These are phyloP conservation scores for Volvariella volvacea DNA, from an alignment of 1,284 basidiomycete species.

Conservation along the genomic window DNA sequence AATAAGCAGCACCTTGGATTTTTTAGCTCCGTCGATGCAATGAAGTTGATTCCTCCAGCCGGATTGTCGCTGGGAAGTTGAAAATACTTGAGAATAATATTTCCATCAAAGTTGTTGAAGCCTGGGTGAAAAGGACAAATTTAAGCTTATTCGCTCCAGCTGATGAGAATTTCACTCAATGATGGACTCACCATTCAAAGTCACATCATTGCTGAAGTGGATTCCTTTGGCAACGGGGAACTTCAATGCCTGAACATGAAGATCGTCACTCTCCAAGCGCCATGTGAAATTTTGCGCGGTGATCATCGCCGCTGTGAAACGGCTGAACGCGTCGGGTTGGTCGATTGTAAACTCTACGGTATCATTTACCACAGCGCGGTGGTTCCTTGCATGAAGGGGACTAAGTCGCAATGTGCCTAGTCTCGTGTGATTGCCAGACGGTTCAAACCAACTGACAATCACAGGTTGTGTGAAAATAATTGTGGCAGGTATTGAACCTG, in stretches of 20 bases:
- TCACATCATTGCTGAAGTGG: constrained; percentile 52
- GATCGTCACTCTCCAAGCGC: constrained; percentile 50
- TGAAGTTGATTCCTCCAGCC: constrained; percentile 62
- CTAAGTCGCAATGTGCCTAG: constrained; percentile 45
- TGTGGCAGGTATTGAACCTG: constrained; percentile 50
- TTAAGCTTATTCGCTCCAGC: neutral
- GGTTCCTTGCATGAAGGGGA: constrained; percentile 37
- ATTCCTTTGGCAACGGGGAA: constrained; percentile 60
- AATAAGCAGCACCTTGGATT: constrained; percentile 50
- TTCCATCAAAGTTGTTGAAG: constrained; percentile 59
- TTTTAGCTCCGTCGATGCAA: constrained; percentile 48
- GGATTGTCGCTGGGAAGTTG: constrained; percentile 70
- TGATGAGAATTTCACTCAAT: neutral
- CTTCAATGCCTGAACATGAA: constrained; percentile 63
- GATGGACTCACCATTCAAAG: constrained; percentile 37
- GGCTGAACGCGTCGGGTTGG: constrained; percentile 48
- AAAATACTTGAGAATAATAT: constrained; percentile 56
- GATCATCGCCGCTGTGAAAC: constrained; percentile 56
- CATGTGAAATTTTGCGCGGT: constrained; percentile 68
- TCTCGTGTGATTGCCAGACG: constrained; percentile 32
- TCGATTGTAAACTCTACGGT: constrained; percentile 48
- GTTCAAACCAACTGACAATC: constrained; percentile 48
- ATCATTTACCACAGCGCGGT: constrained; percentile 54
- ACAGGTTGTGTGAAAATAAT: constrained; percentile 52
- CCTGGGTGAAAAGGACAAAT: constrained; percentile 30